Evolutionary conservation across 2,329 filamentous ascomycete genomes (phyloP), one percentile per base, ranked within the genome.

Genomic region (Fusarium agapanthi): DNA sequence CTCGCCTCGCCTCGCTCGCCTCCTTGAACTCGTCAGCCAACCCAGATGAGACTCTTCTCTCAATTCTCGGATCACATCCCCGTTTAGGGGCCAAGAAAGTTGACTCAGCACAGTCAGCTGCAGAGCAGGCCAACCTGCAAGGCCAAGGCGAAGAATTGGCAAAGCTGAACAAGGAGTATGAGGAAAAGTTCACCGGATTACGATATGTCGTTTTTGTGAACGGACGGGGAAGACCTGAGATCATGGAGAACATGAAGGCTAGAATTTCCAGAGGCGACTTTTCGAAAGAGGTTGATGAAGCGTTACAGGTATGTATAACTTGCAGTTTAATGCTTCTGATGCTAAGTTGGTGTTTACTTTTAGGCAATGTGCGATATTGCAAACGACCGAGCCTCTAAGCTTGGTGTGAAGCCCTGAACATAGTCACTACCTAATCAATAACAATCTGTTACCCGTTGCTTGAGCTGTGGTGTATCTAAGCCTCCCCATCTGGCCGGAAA

Each of bases 121-220:
- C 88, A 9, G 95, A 98, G 84, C 95, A 98, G 82, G 92, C 92
- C 24, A 90, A 93, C 77, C 82, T 98, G 68, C 88, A 92, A 62
- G 87, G 84, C 1, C 84, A 84, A n/a, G 84, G 83, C 24, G 88
- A 89, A 50, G 90, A 93, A 77, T 82, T 97, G 68, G 86, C 84
- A 12, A 79, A 78, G 35, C 81, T 97, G 76, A 98, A 98, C 79
- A 82, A 81, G 16, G 89, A 93, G 81, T 98, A 97, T 79, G 95
- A 97, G 81, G 84, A 84, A n/a, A 86, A 77, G 62, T 97, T 95
- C 80, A 94, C 94, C 0, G 94, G 95, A 0, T 80, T 98, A 79
- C 87, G 92, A 82, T 98, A 97, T 84, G 94, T 97, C 78, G 93
- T 95, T 24, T 98, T 97, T 80, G 95, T 98, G 62, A 95, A 97